Base-by-base conservation (phyloP, 2,329 filamentous ascomycete species). In the Microdochium nivale region DNA sequence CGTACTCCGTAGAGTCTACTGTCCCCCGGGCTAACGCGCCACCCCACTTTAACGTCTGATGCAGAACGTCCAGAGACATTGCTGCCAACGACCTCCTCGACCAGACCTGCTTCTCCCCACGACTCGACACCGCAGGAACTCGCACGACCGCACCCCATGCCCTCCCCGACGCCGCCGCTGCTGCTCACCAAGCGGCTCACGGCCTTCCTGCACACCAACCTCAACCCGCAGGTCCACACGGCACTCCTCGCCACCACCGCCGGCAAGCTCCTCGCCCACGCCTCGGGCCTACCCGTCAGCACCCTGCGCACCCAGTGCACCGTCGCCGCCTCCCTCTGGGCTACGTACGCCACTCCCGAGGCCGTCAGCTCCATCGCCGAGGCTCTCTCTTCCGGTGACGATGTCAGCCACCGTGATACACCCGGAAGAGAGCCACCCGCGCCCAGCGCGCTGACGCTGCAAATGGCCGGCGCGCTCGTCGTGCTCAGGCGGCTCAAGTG, bases 151-250 rank as follows among this genome's bases (percentile, higher is more conserved):
- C 62, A 63, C 57, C 59, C 60, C 25, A 55, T 60, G 37, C 56
- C 64, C 21, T 57, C 67, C 49, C 70, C 74, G 24, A 74, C 76
- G 35, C 78, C 79, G 35, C 78, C 79, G 25, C 73, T 83, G 53
- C 74, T 90, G 68, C 74, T 89, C 54, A 83, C 79, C 33, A 84
- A 84, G 65, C 80, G 80, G 55, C 76, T 86, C 57, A 82, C 80
- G 25, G 69, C 76, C 53, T 84, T 85, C 65, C 78, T 86, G 47
- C 72, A 75, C 61, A 68, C 75, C 55, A 80, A 82, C 64, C 77
- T 81, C 56, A 77, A 77, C 8, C 64, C 79, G 3, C 70, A 77
- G 54, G 71, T 85, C 30, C 79, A 80, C 54, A 81, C 80, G 2
- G 75, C 81, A 51, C 75, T 84, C 54, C 72, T 86, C 46, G 78